Conservation (phyloP, 495 filamentous ascomycete genomes). For the Xylaria intraflava region DNA sequence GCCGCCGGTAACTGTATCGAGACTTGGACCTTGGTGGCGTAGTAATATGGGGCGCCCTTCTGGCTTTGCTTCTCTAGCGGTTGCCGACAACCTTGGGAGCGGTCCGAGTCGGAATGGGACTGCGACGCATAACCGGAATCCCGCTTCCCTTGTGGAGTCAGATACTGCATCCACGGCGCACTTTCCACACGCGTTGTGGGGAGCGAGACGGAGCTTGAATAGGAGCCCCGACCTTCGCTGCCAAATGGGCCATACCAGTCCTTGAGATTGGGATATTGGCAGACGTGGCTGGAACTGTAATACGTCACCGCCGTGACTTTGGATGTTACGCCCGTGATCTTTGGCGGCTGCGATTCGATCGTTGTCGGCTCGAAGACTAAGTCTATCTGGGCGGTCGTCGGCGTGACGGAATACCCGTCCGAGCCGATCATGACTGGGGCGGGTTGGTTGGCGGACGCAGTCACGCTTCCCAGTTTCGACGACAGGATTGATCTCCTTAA, state of each 20-base stretch:
- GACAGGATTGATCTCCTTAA: conserved; percentile 74
- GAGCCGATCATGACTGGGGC: conserved; percentile 55
- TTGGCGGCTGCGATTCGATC: conserved; percentile 54
- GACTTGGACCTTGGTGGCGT: conserved; percentile 63
- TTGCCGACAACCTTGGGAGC: background rate
- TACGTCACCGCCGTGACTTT: conserved; percentile 73
- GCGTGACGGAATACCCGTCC: conserved; percentile 32
- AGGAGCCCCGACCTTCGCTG: conserved; percentile 52
- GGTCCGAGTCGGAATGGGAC: conserved; percentile 15
- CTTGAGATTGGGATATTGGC: conserved; percentile 53
- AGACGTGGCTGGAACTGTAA: conserved; percentile 47
- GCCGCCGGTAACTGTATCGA: conserved; percentile 64
- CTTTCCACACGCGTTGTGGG: conserved; percentile 58
- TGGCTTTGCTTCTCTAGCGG: conserved; percentile 3
- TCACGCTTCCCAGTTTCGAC: conserved; percentile 65
- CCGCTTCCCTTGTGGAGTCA: conserved; percentile 38
- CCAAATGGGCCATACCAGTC: conserved; percentile 40
- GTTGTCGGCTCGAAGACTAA: conserved; percentile 67
- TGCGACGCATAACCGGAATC: conserved; percentile 51
- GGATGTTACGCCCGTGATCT: conserved; percentile 55
- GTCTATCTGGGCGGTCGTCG: conserved; percentile 60
- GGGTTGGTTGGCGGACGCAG: conserved; percentile 69
- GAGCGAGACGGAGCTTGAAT: conserved; percentile 55
- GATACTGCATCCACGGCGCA: conserved; percentile 59
- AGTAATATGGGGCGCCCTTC: conserved; percentile 31